Evolutionary conservation across 2,329 filamentous ascomycete species (phyloP).

Genomic region (Colletotrichum zoysiae): DNA sequence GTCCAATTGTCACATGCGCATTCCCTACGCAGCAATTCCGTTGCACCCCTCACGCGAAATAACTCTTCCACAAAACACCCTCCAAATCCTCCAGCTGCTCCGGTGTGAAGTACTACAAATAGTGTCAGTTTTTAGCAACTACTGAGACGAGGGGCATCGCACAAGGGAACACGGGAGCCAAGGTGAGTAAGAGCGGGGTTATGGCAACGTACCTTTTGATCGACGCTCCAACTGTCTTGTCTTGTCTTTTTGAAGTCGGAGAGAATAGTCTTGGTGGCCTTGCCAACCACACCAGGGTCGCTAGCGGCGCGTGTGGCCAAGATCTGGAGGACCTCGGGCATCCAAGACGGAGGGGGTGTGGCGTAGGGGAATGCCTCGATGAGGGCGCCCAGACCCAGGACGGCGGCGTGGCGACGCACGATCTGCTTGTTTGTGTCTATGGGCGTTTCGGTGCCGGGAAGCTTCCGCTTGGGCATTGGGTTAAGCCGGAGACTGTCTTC

Average conservation of each 20-base stretch:
- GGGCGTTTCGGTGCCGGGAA: slow-evolving; percentile 75
- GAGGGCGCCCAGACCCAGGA: slow-evolving; percentile 89
- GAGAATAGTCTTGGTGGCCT: slow-evolving; percentile 92
- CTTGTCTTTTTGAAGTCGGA: slow-evolving; percentile 99
- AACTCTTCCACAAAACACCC: slow-evolving; percentile 99
- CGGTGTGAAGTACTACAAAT: slow-evolving; percentile 78
- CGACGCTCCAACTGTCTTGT: slow-evolving; percentile 98
- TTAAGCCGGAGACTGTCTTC: slow-evolving; percentile 82
- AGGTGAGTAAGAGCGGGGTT: neutral
- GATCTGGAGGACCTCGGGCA: slow-evolving; percentile 90
- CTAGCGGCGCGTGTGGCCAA: slow-evolving; percentile 87
- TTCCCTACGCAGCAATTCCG: neutral
- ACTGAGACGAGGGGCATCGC: neutral
- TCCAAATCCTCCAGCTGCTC: slow-evolving; percentile 96
- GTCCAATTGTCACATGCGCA: slow-evolving; percentile 11
- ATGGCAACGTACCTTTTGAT: slow-evolving; percentile 83
- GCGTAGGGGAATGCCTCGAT: slow-evolving; percentile 97
- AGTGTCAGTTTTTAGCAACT: slow-evolving; percentile 41
- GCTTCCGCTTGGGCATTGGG: slow-evolving; percentile 83
- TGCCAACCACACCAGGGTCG: slow-evolving; percentile 92
- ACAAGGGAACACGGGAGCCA: neutral
- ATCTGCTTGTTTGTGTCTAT: slow-evolving; percentile 81
- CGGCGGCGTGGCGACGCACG: slow-evolving; percentile 87
- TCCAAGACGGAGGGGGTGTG: slow-evolving; percentile 91
- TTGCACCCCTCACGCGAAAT: slow-evolving; percentile 79